Conservation (phyloP, 73 alveolate genomes). For the Uronychia binucleata region DNA sequence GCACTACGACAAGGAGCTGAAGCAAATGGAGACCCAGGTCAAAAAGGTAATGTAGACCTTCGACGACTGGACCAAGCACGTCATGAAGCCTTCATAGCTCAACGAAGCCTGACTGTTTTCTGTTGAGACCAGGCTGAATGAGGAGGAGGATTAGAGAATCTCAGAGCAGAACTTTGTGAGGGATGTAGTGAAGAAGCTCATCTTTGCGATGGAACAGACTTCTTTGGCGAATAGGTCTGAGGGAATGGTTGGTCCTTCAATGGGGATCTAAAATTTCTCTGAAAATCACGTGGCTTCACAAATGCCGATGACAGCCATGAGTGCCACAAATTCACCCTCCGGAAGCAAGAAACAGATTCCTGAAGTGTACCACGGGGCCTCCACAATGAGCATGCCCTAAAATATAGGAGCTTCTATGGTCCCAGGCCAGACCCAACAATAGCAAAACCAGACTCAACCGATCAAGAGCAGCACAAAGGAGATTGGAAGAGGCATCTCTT, state of each 20-base stretch:
- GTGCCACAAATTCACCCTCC: neutral
- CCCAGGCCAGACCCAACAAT: neutral
- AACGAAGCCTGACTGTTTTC: conserved; percentile 62
- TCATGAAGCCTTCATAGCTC: conserved; percentile 58
- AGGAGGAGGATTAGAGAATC: conserved; percentile 61
- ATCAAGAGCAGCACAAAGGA: neutral
- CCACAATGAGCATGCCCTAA: neutral
- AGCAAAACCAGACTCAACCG: neutral
- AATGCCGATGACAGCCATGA: neutral
- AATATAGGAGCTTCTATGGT: neutral
- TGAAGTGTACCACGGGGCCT: neutral
- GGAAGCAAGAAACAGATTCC: too few relatives aligned
- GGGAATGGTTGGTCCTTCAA: too few relatives aligned
- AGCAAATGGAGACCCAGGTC: conserved; percentile 12
- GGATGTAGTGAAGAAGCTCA: conserved; percentile 47
- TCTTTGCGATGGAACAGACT: conserved; percentile 55
- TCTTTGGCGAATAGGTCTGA: neutral
- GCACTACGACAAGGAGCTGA: conserved; percentile 45
- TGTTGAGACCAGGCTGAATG: conserved; percentile 53
- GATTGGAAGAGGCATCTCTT: neutral
- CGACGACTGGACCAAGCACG: conserved; percentile 50
- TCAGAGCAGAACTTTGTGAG: conserved; percentile 45
- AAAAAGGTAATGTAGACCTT: conserved; percentile 26
- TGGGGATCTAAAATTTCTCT: too few relatives aligned
- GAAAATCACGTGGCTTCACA: too few relatives aligned